A percentile compares a stretch with the other conserved stretches of the same genome.
These are phyloP conservation scores for Suillus americanus DNA, from an alignment of 768 basidiomycete genomes.

Conservation along the genomic window DNA sequence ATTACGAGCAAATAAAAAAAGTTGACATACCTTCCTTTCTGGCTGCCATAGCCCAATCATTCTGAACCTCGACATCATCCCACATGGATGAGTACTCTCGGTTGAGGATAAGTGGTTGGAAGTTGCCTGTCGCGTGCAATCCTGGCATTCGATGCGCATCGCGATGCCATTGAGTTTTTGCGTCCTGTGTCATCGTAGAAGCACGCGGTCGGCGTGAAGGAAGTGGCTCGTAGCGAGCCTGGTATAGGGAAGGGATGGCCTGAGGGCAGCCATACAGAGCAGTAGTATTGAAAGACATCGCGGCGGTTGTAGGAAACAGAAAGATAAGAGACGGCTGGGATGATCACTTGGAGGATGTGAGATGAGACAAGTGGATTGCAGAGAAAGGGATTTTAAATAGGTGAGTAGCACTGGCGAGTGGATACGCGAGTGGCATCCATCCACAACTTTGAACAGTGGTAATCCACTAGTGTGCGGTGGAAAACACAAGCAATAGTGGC, in stretches of 20 bases:
- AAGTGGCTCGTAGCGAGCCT: not conserved
- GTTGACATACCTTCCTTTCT: conserved; percentile 11
- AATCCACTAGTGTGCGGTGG: not conserved
- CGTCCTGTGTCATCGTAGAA: not conserved
- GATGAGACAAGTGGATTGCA: not conserved
- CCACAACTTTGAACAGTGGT: not conserved
- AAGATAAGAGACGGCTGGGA: not conserved
- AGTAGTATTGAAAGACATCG: not conserved
- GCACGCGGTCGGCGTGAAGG: not conserved
- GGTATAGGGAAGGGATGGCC: too few species aligned
- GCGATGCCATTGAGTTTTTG: not conserved
- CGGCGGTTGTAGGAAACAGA: not conserved
- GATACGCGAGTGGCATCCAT: not conserved
- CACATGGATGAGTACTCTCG: conserved; percentile 1
- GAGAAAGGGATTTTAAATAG: not conserved
- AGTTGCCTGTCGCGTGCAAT: not conserved
- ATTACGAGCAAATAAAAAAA: not conserved
- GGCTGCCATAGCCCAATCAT: not conserved
- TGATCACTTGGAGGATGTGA: not conserved
- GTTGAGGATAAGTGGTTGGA: conserved; percentile 3
- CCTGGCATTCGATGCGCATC: not conserved
- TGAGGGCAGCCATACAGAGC: not conserved
- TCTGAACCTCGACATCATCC: conserved; percentile 2
- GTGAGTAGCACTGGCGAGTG: not conserved
- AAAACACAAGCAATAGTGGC: not conserved